Evolutionary conservation across 2,329 filamentous ascomycete genomes (phyloP).

Genomic region (Chrysosporium keratinophilum): DNA sequence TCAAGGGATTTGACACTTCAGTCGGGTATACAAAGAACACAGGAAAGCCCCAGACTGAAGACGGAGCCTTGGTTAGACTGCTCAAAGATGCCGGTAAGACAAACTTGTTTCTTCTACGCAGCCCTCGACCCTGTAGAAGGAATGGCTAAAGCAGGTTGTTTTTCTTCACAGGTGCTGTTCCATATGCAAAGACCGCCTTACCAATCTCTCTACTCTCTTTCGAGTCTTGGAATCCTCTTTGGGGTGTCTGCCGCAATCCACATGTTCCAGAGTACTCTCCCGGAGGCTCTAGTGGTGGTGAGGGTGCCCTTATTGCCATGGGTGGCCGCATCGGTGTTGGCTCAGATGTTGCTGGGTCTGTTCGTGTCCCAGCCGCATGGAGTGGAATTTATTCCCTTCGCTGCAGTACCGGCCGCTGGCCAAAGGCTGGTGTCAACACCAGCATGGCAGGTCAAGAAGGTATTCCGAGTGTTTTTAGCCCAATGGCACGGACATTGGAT

Average conservation of each 20-base stretch:
- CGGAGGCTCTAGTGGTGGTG: slow-evolving; percentile 79
- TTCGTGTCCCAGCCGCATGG: slow-evolving; percentile 78
- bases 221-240: slow-evolving; percentile 68
- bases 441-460: slow-evolving; percentile 91
- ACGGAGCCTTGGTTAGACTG: slow-evolving; percentile 63
- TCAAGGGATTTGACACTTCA: slow-evolving; percentile 71
- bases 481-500: slow-evolving; percentile 77
- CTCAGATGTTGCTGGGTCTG: slow-evolving; percentile 81
- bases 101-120: not conserved
- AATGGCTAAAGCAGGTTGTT: not conserved
- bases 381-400: slow-evolving; percentile 78
- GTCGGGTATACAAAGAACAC: slow-evolving; percentile 70
- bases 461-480: slow-evolving; percentile 77
- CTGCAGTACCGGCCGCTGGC: slow-evolving; percentile 84
- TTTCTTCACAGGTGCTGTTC: slow-evolving; percentile 54
- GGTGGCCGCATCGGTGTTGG: slow-evolving; percentile 80
- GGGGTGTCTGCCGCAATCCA: slow-evolving; percentile 73
- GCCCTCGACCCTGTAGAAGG: no score
- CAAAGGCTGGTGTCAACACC: slow-evolving; percentile 70
- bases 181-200: slow-evolving; percentile 86
- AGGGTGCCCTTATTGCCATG: slow-evolving; percentile 69
- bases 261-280: slow-evolving; percentile 77
- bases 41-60: slow-evolving; percentile 53
- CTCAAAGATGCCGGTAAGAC: slow-evolving; percentile 63
- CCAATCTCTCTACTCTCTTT: slow-evolving; percentile 81